These are phyloP conservation scores for Medicago arabica DNA, from an alignment of 306 rosid species.

Conservation along the genomic window DNA sequence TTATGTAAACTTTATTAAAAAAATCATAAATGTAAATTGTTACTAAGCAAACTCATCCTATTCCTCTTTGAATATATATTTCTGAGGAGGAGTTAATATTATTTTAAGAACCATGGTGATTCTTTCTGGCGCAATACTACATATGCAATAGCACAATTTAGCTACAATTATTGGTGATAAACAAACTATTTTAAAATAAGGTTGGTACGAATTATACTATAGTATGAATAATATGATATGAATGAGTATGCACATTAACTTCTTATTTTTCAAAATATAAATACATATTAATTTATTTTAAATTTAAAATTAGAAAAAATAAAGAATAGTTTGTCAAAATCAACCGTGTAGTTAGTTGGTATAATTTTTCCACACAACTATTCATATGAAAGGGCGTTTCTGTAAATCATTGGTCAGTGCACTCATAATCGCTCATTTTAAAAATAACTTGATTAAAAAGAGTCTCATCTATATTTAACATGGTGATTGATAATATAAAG, in stretches of 20 bases:
- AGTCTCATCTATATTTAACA: slow-evolving; percentile 20
- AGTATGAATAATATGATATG: background rate
- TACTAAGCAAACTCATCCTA: background rate
- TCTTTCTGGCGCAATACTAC: background rate
- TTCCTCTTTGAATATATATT: background rate
- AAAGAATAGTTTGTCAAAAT: slow-evolving; percentile 3
- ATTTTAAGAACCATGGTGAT: background rate
- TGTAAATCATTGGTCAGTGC: slow-evolving; percentile 6
- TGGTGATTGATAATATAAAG: background rate
- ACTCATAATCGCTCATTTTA: background rate
- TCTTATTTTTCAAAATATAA: background rate
- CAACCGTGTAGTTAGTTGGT: background rate
- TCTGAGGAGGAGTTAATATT: background rate
- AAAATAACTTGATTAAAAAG: background rate
- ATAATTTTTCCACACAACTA: background rate
- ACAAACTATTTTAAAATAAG: background rate
- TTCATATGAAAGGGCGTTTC: background rate
- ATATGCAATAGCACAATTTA: background rate
- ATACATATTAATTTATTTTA: background rate
- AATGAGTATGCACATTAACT: background rate
- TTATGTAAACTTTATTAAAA: background rate
- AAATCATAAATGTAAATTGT: background rate
- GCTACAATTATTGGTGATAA: background rate
- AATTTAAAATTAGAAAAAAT: background rate
- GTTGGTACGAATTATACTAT: background rate